These are phyloP conservation scores for Malbranchea zuffiana DNA, from an alignment of 2,329 filamentous ascomycete genomes.

Conservation along the genomic window DNA sequence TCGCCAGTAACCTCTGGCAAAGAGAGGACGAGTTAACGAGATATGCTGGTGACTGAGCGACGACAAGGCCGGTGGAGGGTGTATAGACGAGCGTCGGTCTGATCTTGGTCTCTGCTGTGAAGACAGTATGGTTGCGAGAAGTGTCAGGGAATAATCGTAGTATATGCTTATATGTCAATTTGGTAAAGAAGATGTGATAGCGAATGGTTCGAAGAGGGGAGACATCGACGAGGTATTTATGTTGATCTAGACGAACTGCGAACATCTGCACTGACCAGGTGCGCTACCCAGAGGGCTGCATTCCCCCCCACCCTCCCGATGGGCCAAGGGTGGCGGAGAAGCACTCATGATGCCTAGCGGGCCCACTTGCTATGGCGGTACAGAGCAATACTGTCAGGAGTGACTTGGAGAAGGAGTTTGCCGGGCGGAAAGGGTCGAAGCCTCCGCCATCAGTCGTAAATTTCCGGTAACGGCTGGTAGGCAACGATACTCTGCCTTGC, in stretches of 20 bases:
- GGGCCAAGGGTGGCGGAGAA: background rate
- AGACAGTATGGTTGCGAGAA: background rate
- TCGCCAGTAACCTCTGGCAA: no score
- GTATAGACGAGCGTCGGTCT: background rate
- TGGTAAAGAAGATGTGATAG: no score
- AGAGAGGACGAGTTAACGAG: background rate
- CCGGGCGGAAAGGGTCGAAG: no score
- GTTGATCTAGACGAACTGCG: no score
- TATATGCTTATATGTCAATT: no score
- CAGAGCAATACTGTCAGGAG: no score
- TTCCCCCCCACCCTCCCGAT: background rate
- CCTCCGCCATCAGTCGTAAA: background rate
- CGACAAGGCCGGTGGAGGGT: background rate
- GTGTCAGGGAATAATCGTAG: no score
- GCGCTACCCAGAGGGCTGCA: background rate
- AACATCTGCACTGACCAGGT: no score
- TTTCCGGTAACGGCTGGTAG: background rate
- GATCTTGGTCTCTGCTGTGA: background rate
- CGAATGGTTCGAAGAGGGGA: no score
- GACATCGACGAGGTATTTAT: no score
- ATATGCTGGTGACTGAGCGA: background rate
- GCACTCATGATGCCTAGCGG: background rate
- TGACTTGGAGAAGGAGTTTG: no score
- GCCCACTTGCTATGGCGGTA: background rate
- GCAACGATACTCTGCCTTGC: slow-evolving; percentile 4